Base-by-base conservation (phyloP, 768 basidiomycete genomes). In the Hericium rajendrae region DNA sequence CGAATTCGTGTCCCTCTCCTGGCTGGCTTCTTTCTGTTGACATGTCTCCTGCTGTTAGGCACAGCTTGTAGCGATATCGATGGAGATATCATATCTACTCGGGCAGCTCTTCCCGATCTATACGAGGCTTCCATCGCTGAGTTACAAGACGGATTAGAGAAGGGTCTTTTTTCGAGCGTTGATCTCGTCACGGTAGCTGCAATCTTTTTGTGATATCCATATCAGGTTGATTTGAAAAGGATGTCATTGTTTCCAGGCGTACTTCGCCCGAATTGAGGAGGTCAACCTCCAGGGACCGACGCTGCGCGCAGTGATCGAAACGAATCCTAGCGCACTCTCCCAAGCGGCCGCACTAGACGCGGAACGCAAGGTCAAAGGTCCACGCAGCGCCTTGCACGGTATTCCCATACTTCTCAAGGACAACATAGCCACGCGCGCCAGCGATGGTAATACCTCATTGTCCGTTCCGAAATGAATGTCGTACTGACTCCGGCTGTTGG, bases 401-500 rank as follows among this genome's bases (percentile, higher is more conserved):
- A 72, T 73, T 18, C 71, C 71, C 2, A 63, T 73, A 12, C 58
- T 73, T 16, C 51, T 73, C 16, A 73, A 73, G 60, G 72, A 73
- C 48, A 73, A 71, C 55, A 70, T 72, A 38, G 71, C 69, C 2
- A 72, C 70, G 1, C 5, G 64, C 4, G 61, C 62, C 10, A 60
- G 60, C 28, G 70, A 72, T 53, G 71, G 70, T 68, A 24, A 51
- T 43, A 37, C 39, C 22, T 15, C 39, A 16, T 32, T 20, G 18
- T 26, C 81, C 56, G 80, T 80, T 0, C 75, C 78, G 57, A 79
- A 82, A 81, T 82, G 26, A 77, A 18, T 73, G 3, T 81, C 75
- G 32, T 59, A 83, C 81, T 22, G 67, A 77, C 10, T 28, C 11
- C 20, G 18, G 16, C 24, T 22, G 38, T 13, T 16, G n/a, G 20